Base-by-base conservation (phyloP, 352 stramenopile species). In the Globisporangium cystogenes region DNA sequence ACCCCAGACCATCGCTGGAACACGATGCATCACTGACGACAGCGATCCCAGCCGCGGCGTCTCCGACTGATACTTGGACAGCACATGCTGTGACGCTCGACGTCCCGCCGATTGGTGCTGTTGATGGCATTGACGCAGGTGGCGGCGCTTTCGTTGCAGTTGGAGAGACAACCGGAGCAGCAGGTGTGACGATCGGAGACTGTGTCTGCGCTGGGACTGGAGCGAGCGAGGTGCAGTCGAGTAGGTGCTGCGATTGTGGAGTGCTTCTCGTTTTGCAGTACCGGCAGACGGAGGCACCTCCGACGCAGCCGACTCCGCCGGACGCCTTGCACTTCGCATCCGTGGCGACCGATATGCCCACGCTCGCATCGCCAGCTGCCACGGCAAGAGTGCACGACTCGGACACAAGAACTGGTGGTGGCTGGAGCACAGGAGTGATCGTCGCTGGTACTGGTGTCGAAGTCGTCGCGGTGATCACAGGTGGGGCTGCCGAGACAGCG, bases 251-350 rank as follows among this genome's bases (percentile, higher is more conserved):
- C 24, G 58, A 55, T 37, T 65, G 46, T 8, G 39, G 2, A 3
- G 58, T 62, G 36, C 27, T 56, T 29, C 29, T 40, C 7, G 31
- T 57, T n/a, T 62, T 61, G 43, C 58, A 65, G 21, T 58, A 65
- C 33, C 57, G 57, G 15, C 57, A 64, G 2, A 57, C 31, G 1
- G 51, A 57, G 7, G 35, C 23, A 16, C 10, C 21, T 11, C 31
- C 33, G 33, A 57, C 49, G 53, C 57, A 64, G 11, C 57, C 57
- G 6, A 51, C 15, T 5, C 43, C 43, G 1, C 53, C 53, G 8
- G 2, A 15, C 1, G 23, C 41, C 31, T 35, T 36, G 44, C 57
- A 64, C 1, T 11, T 26, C 10, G 31, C 6, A 16, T 64, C 53
- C 18, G 53, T 62, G n/a, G 45, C 37, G 1, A 44, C 47, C 10